A percentile compares a stretch with the other conserved stretches of the same genome.
phyloP scores from a whole-genome alignment of 306 rosid species.

The Abrus precatorius region DNA sequence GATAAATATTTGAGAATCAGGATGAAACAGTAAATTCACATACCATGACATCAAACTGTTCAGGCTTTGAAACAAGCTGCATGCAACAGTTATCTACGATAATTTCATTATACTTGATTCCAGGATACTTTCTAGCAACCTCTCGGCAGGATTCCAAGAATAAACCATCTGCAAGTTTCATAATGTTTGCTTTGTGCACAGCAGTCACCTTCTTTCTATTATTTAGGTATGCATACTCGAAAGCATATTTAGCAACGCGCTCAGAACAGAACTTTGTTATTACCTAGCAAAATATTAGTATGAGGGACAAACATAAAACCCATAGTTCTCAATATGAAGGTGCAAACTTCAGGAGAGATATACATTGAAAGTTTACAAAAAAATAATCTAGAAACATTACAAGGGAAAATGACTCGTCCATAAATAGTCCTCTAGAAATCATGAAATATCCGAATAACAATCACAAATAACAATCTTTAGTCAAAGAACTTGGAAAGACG shows the following conservation, averaged over 20 bases:
- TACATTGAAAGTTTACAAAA: slow-evolving; percentile 25
- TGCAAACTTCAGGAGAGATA: slow-evolving; percentile 33
- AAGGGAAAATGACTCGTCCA: slow-evolving; percentile 32
- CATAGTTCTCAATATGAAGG: slow-evolving; percentile 6
- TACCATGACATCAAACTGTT: slow-evolving; percentile 97
- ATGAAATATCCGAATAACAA: slow-evolving; percentile 12
- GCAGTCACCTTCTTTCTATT: slow-evolving; percentile 96
- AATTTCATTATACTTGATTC: slow-evolving; percentile 74
- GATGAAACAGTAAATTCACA: slow-evolving; percentile 34
- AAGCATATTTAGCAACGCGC: slow-evolving; percentile 87
- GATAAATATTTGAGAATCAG: slow-evolving; percentile 30
- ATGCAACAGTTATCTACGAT: slow-evolving; percentile 96
- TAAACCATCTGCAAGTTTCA: slow-evolving; percentile 93
- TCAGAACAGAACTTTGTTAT: slow-evolving; percentile 94
- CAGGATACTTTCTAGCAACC: slow-evolving; percentile 77
- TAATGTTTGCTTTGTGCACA: slow-evolving; percentile 96
- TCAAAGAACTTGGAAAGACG: background rate
- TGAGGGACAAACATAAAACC: slow-evolving; percentile 54
- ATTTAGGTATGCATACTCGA: slow-evolving; percentile 90
- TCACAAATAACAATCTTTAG: slow-evolving; percentile 6
- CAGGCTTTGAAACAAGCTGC: slow-evolving; percentile 93
- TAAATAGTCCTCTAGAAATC: slow-evolving; percentile 10
- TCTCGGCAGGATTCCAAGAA: slow-evolving; percentile 90
- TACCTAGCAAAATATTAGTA: slow-evolving; percentile 71
- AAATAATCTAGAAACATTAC: background rate